Evolutionary conservation across 176 grass and related monocot genomes (phyloP), one percentile per base, ranked within the genome.

Genomic region (Triticum timopheevii): DNA sequence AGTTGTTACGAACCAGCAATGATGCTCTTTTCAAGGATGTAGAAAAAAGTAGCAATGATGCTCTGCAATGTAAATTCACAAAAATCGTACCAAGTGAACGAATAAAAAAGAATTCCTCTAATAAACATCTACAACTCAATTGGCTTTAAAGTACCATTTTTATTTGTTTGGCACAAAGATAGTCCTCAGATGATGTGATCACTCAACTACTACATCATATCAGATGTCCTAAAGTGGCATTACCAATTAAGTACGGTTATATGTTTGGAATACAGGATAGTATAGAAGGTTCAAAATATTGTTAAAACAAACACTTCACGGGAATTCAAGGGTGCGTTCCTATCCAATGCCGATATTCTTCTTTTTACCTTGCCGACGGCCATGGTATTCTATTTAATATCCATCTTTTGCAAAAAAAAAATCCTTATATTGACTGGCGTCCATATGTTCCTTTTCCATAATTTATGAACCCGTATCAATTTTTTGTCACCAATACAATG

Each of bases 101-200:
- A 20, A 56, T 5, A 82, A 25, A 58, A 4, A 17, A 16, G 11
- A 19, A 24, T 82, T 82, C 3, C 8, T 6, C 20, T 1, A 19
- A 11, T 15, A 74, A 27, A 74, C 7, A 54, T 54, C 50, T 19
- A 54, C 50, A 54, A 19, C 50, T 19, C 50, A 54, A 54, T 19
- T 19, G 5, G 16, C 50, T 54, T 19, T 54, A 17, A 50, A 50
- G 47, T 52, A 71, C 80, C 47, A 35, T 52, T 82, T 58, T 52
- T 15, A 28, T 54, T 38, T 38, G 20, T 17, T 24, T 10, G 34
- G 64, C 80, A 70, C 80, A 65, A 58, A 58, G 47, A 28, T 49
- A 82, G 50, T 19, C 50, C 50, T 66, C 66, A 69, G 13, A 82
- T 69, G 80, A 82, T 71, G 80, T 71, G 80, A 82, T 82, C 80